These are phyloP conservation scores for Beauveria varroae DNA, from an alignment of 2,329 filamentous ascomycete genomes.

Conservation along the genomic window DNA sequence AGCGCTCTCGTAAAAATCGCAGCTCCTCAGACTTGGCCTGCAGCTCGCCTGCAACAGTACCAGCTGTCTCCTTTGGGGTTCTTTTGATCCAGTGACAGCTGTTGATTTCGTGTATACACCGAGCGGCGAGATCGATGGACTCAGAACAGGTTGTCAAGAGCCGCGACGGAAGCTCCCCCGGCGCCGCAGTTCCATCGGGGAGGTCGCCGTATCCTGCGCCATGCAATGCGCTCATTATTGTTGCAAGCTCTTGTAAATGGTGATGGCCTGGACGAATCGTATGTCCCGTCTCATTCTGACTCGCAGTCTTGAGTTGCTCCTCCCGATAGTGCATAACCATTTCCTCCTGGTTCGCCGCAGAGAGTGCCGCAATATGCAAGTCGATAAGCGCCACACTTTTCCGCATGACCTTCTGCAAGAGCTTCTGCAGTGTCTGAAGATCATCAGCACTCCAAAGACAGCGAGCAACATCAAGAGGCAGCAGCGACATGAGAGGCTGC, in stretches of 20 bases:
- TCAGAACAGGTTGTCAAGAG: constrained; percentile 22
- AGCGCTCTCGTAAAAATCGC: constrained; percentile 18
- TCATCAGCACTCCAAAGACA: constrained; percentile 38
- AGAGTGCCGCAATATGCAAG: constrained; percentile 29
- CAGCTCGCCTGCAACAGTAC: constrained; percentile 15
- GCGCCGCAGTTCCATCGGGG: neutral
- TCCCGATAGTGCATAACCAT: constrained; percentile 8
- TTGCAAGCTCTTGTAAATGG: neutral
- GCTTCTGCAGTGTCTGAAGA: constrained; percentile 28
- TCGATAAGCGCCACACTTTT: constrained; percentile 31
- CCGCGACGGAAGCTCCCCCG: constrained; percentile 8
- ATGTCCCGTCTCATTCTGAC: neutral
- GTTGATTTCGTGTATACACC: constrained; percentile 22
- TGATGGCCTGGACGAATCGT: neutral
- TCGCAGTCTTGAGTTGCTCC: neutral
- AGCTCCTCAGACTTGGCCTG: constrained; percentile 20
- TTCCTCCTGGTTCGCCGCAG: constrained; percentile 15
- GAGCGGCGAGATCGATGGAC: constrained; percentile 17
- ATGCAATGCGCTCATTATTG: neutral
- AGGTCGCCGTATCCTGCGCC: neutral
- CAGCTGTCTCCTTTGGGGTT: constrained; percentile 16
- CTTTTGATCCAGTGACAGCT: constrained; percentile 21
- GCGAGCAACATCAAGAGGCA: constrained; percentile 38
- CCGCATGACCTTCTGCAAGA: constrained; percentile 27
- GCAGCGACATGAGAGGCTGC: constrained; percentile 32